phyloP scores from a whole-genome alignment of 2,329 filamentous ascomycete genomes.

The Ceratocystis diversiconidia region DNA sequence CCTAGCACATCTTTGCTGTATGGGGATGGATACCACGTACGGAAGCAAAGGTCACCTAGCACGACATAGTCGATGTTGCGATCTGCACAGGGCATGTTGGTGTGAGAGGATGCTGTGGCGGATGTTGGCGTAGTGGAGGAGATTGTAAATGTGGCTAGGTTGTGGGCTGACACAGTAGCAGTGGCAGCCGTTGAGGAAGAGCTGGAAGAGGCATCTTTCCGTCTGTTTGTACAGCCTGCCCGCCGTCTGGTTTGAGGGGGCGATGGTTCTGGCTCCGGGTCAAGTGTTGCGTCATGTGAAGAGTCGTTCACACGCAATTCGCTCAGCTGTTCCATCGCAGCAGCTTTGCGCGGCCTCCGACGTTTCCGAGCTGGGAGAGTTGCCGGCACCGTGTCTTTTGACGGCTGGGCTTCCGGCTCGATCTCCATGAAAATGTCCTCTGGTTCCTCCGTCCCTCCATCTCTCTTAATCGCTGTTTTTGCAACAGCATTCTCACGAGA shows the following conservation, averaged over 20 bases:
- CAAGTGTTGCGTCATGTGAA: background rate
- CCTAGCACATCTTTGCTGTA: constrained; percentile 60
- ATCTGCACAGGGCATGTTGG: constrained; percentile 26
- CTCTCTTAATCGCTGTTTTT: background rate
- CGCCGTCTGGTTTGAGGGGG: background rate
- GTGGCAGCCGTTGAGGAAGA: background rate
- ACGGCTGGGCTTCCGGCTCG: background rate
- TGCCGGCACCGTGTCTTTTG: background rate
- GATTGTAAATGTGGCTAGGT: background rate
- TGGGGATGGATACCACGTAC: constrained; percentile 85
- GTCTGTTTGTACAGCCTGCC: background rate
- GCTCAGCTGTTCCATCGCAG: background rate
- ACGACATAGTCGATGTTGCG: constrained; percentile 81
- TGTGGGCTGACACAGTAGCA: background rate
- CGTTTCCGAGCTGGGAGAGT: background rate
- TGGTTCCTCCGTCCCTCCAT: background rate
- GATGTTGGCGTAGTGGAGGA: background rate
- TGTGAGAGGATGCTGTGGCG: background rate
- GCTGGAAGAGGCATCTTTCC: background rate
- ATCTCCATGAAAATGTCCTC: background rate
- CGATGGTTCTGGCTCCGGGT: background rate
- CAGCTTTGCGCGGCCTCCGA: background rate
- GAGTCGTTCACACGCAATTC: background rate
- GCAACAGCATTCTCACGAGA: background rate
- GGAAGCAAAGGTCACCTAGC: constrained; percentile 69